Evolutionary conservation across 2,329 filamentous ascomycete genomes (phyloP), one percentile per base, ranked within the genome.

Genomic region (Atkinsonella hypoxylon): DNA sequence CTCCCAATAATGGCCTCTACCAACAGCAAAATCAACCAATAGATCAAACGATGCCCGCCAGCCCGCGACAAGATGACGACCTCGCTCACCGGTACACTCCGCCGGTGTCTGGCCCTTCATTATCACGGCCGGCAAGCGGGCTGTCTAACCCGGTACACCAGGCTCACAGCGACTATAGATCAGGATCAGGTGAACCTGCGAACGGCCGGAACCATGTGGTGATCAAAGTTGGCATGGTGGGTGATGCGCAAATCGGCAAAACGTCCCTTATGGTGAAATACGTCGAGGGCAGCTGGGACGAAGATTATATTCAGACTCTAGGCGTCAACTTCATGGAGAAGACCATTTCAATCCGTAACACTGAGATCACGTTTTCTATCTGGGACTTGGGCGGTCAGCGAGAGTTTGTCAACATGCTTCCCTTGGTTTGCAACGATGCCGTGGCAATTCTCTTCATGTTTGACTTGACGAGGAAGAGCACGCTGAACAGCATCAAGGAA

Each of bases 311-410:
- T 63, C 93, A 98, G 71, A 98, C 93, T 20, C 74, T 98, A 43
- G 93, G 93, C 58, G 93, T 98, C 70, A 98, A 98, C 70, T 98
- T 98, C 70, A 98, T 98, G 93, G 93, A 98, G 69, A 98, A 98
- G 78, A 98, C 93, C 36, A 98, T 98, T 65, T 95, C 89, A 55
- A 98, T 98, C 69, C 87, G 93, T 55, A 98, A 98, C 70, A 98
- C 93, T 15, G 93, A 98, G 70, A 98, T 98, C 68, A 98, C 93
- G 42, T 98, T 98, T 71, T 95, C 89, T 54, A 98, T 98, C 65
- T 98, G 93, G 93, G 93, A 98, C 74, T 72, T 98, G 50, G 93
- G 93, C 60, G 93, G 93, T 57, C 93, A 98, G 74, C 85, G 93
- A 64, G 93, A 98, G 71, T 98, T 98, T 64, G 93, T 98, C 70